Percentiles rank a stretch among this genome's conserved stretches.
These are phyloP conservation scores for Rhytidhysteron rufulum DNA, from an alignment of 2,329 filamentous ascomycete genomes.

Conservation along the genomic window DNA sequence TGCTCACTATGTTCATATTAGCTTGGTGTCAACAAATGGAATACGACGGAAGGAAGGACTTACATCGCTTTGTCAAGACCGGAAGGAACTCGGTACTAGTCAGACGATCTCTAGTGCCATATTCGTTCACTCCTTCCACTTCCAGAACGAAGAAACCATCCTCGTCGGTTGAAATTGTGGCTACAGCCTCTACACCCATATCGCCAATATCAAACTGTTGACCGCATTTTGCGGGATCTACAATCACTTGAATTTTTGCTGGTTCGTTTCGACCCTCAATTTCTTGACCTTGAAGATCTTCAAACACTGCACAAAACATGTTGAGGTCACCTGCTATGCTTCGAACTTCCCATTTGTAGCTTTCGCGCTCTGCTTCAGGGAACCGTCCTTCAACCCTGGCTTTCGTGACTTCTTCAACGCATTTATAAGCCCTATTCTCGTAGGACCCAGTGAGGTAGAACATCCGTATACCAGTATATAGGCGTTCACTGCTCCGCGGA, in stretches of 20 bases:
- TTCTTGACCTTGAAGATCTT: conserved; percentile 62
- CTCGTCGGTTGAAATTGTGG: conserved; percentile 55
- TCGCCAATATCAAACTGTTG: conserved; percentile 46
- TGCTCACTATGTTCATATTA: conserved; percentile 54
- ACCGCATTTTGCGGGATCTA: conserved; percentile 65
- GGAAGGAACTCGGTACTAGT: conserved; percentile 69
- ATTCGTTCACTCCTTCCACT: conserved; percentile 64
- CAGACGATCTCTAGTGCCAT: conserved; percentile 70
- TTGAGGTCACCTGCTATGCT: conserved; percentile 56
- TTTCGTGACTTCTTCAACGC: conserved; percentile 82
- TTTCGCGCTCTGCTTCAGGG: conserved; percentile 76
- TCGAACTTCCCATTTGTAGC: conserved; percentile 74
- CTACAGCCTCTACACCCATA: conserved; percentile 65
- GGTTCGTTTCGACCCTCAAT: conserved; percentile 64
- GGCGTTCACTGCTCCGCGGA: conserved; percentile 29
- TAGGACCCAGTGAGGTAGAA: conserved; percentile 72
- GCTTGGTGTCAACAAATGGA: conserved; percentile 1
- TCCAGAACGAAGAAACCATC: conserved; percentile 57
- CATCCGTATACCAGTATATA: conserved; percentile 31
- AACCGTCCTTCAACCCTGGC: conserved; percentile 84
- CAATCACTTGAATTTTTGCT: conserved; percentile 66
- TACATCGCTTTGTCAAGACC: conserved; percentile 70
- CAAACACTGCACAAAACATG: conserved; percentile 64
- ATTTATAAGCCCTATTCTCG: conserved; percentile 70
- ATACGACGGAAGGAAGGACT: conserved; percentile 27